A percentile compares a stretch with the other conserved stretches of the same genome.
Evolutionary conservation across 2,329 filamentous ascomycete species (phyloP).

Genomic region (Beauveria australis): DNA sequence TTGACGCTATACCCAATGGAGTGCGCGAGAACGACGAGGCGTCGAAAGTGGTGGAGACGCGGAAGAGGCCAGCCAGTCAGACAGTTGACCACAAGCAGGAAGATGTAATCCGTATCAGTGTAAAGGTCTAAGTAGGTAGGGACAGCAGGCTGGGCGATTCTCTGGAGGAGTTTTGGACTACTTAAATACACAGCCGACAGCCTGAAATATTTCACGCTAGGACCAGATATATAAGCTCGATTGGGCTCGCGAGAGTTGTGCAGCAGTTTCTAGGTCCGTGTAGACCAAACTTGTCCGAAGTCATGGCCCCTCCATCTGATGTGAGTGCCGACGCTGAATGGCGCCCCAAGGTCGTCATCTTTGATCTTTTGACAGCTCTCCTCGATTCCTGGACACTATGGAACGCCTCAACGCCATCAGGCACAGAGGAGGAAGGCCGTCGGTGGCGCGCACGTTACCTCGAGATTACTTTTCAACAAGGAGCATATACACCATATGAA

Average conservation of each 20-base stretch:
- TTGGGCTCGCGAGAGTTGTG: not conserved
- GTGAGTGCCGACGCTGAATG: slow-evolving; percentile 11
- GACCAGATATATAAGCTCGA: not conserved
- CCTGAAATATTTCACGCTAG: not conserved
- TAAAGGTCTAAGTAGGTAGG: not conserved
- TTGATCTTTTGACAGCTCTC: slow-evolving; percentile 33
- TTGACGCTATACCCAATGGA: slow-evolving; percentile 10
- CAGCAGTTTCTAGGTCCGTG: not conserved
- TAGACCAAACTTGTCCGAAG: not conserved
- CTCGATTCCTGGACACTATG: slow-evolving; percentile 32
- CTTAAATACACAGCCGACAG: too few species aligned
- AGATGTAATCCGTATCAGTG: not conserved
- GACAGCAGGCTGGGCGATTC: not conserved
- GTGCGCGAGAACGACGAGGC: slow-evolving; percentile 12
- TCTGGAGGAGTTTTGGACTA: not conserved
- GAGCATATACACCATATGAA: slow-evolving; percentile 26
- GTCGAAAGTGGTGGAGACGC: not conserved
- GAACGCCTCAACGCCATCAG: slow-evolving; percentile 23
- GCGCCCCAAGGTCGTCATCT: slow-evolving; percentile 27
- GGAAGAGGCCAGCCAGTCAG: not conserved
- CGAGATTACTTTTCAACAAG: slow-evolving; percentile 27
- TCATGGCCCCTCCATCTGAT: not conserved
- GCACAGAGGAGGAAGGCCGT: slow-evolving; percentile 18
- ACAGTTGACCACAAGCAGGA: not conserved
- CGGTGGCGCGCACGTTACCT: slow-evolving; percentile 31